These are phyloP conservation scores for Sicyos baderoa DNA, from an alignment of 306 rosid genomes.

Conservation along the genomic window DNA sequence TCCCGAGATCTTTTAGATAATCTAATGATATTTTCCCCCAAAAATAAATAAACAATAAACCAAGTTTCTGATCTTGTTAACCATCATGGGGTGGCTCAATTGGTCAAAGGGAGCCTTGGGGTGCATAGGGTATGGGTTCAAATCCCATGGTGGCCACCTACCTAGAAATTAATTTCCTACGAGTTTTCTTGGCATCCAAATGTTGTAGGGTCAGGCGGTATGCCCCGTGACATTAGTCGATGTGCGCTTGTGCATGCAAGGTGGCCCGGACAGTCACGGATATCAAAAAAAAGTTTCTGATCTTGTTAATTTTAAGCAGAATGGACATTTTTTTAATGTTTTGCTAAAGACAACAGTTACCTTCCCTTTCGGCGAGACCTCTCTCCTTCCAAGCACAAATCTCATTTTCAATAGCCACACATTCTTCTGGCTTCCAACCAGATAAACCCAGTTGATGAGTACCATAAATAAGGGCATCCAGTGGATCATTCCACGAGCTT, in stretches of 20 bases:
- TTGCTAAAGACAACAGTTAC: slow-evolving; percentile 28
- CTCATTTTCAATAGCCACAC: slow-evolving; percentile 79
- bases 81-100: too few species aligned
- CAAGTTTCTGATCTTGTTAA: neutral
- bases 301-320: neutral
- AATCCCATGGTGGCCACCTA: too few species aligned
- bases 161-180: too few species aligned
- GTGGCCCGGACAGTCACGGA: too few species aligned
- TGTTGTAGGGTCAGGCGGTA: too few species aligned
- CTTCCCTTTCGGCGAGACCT: slow-evolving; percentile 80
- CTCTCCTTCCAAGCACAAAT: slow-evolving; percentile 74
- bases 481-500: slow-evolving; percentile 72
- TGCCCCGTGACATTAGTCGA: too few species aligned
- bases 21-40: neutral
- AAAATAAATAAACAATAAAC: neutral
- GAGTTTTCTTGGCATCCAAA: too few species aligned
- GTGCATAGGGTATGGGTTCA: too few species aligned
- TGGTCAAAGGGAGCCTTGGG: too few species aligned
- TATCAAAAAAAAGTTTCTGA: neutral
- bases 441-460: slow-evolving; percentile 69
- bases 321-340: slow-evolving; percentile 34
- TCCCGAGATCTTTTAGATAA: neutral
- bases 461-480: slow-evolving; percentile 68
- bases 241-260: too few species aligned
- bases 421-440: slow-evolving; percentile 85